Base-by-base conservation (phyloP, 1,284 basidiomycete genomes). In the Puccinia novopanici region DNA sequence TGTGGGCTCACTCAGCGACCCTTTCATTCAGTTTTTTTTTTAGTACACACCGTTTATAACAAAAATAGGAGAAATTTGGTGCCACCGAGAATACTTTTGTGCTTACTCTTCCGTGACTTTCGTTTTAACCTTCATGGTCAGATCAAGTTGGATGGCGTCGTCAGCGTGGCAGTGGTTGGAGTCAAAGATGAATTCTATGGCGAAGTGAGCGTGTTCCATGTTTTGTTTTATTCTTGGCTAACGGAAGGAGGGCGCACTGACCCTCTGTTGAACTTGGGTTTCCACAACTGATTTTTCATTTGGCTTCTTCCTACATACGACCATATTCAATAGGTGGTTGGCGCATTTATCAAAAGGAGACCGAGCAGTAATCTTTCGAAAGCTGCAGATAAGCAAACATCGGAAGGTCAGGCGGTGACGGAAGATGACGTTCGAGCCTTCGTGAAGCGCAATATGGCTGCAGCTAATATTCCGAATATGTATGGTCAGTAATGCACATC, bases 101-200 rank as follows among this genome's bases (percentile, higher is more conserved):
- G 8, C 68, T 27, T 42, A 19, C 9, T 8, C 6, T 45, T 4
- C 0, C 4, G 8, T 12, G 15, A 50, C 22, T 45, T 22, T 42
- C 27, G 2, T 48, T 71, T 17, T 12, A 54, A 55, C 37, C 5
- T 5, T 57, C 9, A 34, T 17, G 40, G 12, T 50, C 34, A 75
- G 74, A 63, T 50, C 45, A 63, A 61, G 59, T 37, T 75, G 40
- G 59, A 75, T 61, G 74, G 74, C 59, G 74, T 75, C 3, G 24
- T 75, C n/a, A 59, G 61, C 61, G 55, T 63, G 24, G 74, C 74
- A 17, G 74, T 63, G 22, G 74, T 75, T 19, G 74, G 40, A 50
- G 74, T 52, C 2, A 57, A 57, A 30, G 59, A 75, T 75, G n/a
- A 75, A 10, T 75, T 63, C 34, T 75, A 61, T 63, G 74, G 74